Conservation (phyloP, 2,329 filamentous ascomycete species). For the Cladophialophora yegresii region DNA sequence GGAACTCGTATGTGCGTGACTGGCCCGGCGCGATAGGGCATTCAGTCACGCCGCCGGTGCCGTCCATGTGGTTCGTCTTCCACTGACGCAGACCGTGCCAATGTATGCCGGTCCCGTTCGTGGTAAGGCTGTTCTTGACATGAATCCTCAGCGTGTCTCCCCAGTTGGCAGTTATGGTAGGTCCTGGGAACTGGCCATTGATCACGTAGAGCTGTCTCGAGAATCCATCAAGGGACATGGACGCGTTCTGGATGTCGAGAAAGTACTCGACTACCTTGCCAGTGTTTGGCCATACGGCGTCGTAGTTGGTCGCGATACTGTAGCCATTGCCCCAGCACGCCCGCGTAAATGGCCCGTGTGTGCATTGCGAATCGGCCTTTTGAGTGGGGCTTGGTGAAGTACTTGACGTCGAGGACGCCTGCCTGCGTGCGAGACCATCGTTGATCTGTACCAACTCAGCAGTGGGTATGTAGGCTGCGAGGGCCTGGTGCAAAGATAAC, state of each 20-base stretch:
- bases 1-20: slow-evolving; percentile 60
- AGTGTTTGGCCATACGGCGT: slow-evolving; percentile 36
- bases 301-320: slow-evolving; percentile 37
- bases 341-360: slow-evolving; percentile 34
- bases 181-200: slow-evolving; percentile 68
- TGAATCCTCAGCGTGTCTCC: slow-evolving; percentile 58
- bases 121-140: slow-evolving; percentile 56
- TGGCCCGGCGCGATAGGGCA: slow-evolving; percentile 57
- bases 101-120: slow-evolving; percentile 64
- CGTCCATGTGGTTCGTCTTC: slow-evolving; percentile 58
- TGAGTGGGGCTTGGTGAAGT: slow-evolving; percentile 19
- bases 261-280: slow-evolving; percentile 34
- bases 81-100: slow-evolving; percentile 65
- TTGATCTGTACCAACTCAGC: slow-evolving; percentile 29
- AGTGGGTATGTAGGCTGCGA: slow-evolving; percentile 25
- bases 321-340: slow-evolving; percentile 37
- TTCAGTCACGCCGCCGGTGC: slow-evolving; percentile 56
- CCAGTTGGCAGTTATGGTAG: slow-evolving; percentile 65
- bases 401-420: slow-evolving; percentile 14
- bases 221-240: slow-evolving; percentile 51
- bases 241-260: slow-evolving; percentile 38
- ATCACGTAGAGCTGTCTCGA: slow-evolving; percentile 48
- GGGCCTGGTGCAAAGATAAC: slow-evolving; percentile 20
- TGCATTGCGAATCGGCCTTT: slow-evolving; percentile 31
- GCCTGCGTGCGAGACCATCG: slow-evolving; percentile 21